phyloP scores from a whole-genome alignment of 306 rosid genomes.

The Castanospermum australe region DNA sequence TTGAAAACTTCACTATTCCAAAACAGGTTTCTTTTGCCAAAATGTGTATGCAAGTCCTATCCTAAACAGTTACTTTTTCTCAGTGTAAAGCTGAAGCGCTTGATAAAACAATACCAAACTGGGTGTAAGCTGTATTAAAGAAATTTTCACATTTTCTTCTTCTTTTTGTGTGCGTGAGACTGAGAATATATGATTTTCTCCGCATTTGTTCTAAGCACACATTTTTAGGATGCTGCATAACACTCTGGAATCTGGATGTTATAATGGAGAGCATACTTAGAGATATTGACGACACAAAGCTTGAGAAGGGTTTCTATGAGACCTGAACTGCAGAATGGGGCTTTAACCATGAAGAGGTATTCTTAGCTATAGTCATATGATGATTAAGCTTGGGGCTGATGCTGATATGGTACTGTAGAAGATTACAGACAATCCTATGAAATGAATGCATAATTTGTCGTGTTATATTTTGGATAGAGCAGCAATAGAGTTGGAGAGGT shows the following conservation, averaged over 20 bases:
- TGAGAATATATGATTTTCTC: conserved; percentile 48
- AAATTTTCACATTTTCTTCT: not conserved
- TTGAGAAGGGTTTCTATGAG: conserved; percentile 59
- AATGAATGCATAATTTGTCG: conserved; percentile 48
- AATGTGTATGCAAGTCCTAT: not conserved
- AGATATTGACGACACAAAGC: conserved; percentile 53
- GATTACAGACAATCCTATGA: conserved; percentile 43
- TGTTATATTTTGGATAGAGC: conserved; percentile 59
- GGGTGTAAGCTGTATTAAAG: not conserved
- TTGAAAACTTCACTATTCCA: not conserved
- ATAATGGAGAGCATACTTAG: conserved; percentile 55
- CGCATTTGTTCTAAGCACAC: conserved; percentile 37
- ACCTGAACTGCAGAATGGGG: conserved; percentile 53
- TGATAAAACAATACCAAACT: not conserved
- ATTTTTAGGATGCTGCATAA: conserved; percentile 57
- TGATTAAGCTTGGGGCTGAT: conserved; percentile 48
- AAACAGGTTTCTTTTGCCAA: not conserved
- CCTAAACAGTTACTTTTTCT: not conserved
- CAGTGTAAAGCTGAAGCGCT: not conserved
- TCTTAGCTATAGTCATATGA: conserved; percentile 52
- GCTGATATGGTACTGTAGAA: conserved; percentile 47
- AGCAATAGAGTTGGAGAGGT: conserved; percentile 32
- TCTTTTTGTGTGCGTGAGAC: not conserved
- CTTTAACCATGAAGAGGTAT: conserved; percentile 52
- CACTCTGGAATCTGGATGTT: conserved; percentile 57